Evolutionary conservation across 2,329 filamentous ascomycete genomes (phyloP), one percentile per base, ranked within the genome.

Genomic region (Colletotrichum sidae): DNA sequence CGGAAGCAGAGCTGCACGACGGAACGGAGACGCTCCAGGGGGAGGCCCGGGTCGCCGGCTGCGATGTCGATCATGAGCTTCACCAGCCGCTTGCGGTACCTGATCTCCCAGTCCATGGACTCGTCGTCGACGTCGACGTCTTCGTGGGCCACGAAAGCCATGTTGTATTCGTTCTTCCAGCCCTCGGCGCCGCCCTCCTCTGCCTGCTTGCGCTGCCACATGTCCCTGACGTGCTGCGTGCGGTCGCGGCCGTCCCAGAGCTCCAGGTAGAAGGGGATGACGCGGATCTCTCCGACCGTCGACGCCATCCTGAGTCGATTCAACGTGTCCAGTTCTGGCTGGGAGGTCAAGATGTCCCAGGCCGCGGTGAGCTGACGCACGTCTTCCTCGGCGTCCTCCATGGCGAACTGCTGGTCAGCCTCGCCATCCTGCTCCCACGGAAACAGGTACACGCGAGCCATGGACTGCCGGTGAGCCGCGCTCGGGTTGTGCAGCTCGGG

Each of bases 401-500:
- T 37, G 12, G 33, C 51, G 38, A 35, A 37, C 11, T 33, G 8
- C 13, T 55, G 6, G 11, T 17, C 42, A 7, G 25, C 25, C 4
- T 25, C 25, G 34, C 10, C 35, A 6, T 60, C 35, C 17, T 25
- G 3, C 25, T 56, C 44, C 8, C 42, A 37, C 5, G 63, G 60
- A 9, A 58, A 66, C 6, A 54, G 38, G 9, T 55, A 55, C 8
- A 25, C 38, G 4, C 53, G 62, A 2, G 62, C 37, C 3, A 55
- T 34, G 25, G 34, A 15, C 3, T 58, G 56, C n/a, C 65, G 65
- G 15, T 61, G 53, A 10, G 55, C 65, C 8, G 53, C 61, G 11
- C 45, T 34, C 37, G 50, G n/a, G 42, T 66, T 67, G 45, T 65
- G 52, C 15, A 51, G 15, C 12, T 67, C 65, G 8, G 65, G 52